Base-by-base conservation (phyloP, 441 rosid species). In the Geranium incanum region DNA sequence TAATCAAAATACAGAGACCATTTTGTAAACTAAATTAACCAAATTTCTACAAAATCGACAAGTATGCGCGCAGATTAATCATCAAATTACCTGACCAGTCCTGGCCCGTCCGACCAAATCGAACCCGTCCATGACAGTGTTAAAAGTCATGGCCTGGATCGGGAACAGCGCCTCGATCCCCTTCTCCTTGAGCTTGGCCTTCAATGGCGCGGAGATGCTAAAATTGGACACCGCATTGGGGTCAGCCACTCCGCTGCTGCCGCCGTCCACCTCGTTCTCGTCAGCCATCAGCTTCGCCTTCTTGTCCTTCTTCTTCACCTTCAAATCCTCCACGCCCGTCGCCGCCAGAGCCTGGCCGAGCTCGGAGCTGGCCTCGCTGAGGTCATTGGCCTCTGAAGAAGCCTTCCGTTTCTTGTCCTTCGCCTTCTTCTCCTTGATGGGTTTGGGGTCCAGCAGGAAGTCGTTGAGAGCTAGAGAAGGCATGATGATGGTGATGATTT, bases 91-190 rank as follows among this genome's bases (percentile, higher is more conserved):
- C 97, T 92, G 98, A 66, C 98, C 99, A 50, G 98, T 94, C 4
- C 96, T 93, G 12, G 98, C 97, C 0, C 97, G 83, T 3, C 97
- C 97, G 63, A 95, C 95, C 82, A 95, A 82, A 75, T 95, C 99
- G 74, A 82, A 82, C 16, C 98, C 99, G 64, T 84, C 86, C 9
- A 87, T 84, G 77, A 95, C 74, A 79, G 80, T 90, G 68, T 85
- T 80, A 68, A 92, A 95, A 0, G 98, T 95, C 76, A 70, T 78
- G 28, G 99, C 97, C 75, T 92, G 98, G 81, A 95, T 95, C 0
- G 98, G 97, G 60, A 95, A 95, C 75, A 95, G 74, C 0, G 91
- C 76, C 81, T 87, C 91, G 3, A 92, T 95, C 68, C 91, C 95
- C 70, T 84, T 94, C 69, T 84, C 81, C 79, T 85, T 88, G 50